Percentiles rank a stretch among this genome's conserved stretches.
Conservation (phyloP, 768 basidiomycete genomes). For the Saitozyma podzolica region DNA sequence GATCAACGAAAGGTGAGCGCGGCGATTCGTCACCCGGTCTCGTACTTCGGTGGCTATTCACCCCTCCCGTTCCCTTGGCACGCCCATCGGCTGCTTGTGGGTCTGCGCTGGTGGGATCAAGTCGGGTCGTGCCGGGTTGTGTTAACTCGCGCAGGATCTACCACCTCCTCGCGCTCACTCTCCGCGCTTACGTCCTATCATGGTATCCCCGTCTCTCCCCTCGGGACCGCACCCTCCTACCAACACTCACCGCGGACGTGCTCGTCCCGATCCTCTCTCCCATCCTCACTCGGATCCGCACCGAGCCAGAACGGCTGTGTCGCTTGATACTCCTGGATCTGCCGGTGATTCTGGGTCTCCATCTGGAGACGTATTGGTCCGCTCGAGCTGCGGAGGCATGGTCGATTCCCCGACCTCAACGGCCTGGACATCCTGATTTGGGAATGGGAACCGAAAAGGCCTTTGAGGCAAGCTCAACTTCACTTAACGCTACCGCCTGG, state of each 20-base stretch:
- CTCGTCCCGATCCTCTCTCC: slow-evolving; percentile 32
- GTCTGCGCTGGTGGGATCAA: background rate
- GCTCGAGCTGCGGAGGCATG: slow-evolving; percentile 1
- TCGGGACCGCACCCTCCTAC: slow-evolving; percentile 35
- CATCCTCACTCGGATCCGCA: slow-evolving; percentile 19
- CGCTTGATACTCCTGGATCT: slow-evolving; percentile 31
- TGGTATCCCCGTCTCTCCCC: slow-evolving; percentile 45
- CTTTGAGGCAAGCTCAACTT: background rate
- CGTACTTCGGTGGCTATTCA: background rate
- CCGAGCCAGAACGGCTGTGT: slow-evolving; percentile 19
- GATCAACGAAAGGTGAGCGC: slow-evolving; percentile 40
- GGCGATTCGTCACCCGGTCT: too few relatives aligned
- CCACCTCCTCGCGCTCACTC: slow-evolving; percentile 34
- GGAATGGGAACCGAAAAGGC: background rate
- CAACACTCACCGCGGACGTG: slow-evolving; percentile 20
- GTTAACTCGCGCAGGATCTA: slow-evolving; percentile 20
- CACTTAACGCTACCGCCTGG: background rate
- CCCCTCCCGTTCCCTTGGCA: background rate
- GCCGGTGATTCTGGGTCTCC: slow-evolving; percentile 31
- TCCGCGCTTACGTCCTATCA: slow-evolving; percentile 36
- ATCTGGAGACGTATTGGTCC: slow-evolving; percentile 28
- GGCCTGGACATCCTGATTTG: too few relatives aligned
- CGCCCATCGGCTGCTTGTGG: background rate
- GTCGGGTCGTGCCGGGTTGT: background rate
- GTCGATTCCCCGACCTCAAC: too few relatives aligned